Evolutionary conservation across 2,329 filamentous ascomycete species (phyloP).

Genomic region (Phyllosticta citribraziliensis): DNA sequence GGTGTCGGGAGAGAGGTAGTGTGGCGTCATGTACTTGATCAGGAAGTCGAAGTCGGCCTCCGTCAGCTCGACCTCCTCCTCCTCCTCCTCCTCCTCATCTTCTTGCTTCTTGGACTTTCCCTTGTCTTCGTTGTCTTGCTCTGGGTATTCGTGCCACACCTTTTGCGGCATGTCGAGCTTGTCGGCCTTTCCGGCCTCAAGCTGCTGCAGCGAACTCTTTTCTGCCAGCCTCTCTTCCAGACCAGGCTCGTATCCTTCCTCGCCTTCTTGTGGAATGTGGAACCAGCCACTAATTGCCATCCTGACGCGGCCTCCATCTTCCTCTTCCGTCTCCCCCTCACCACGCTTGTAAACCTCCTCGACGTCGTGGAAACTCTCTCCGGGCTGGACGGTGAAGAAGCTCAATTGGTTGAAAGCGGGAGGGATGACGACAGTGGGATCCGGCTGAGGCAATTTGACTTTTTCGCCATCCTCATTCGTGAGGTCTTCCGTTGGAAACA

Average conservation of each 20-base stretch:
- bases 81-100: conserved; percentile 43
- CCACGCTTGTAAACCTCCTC: conserved; percentile 82
- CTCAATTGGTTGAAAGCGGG: conserved; percentile 96
- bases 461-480: conserved; percentile 60
- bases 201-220: conserved; percentile 83
- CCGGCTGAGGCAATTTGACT: conserved; percentile 70
- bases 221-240: conserved; percentile 80
- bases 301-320: conserved; percentile 66
- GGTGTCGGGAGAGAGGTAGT: conserved; percentile 85
- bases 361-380: conserved; percentile 98
- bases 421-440: conserved; percentile 73
- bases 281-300: conserved; percentile 99
- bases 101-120: conserved; percentile 23
- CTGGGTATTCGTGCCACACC: conserved; percentile 39
- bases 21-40: conserved; percentile 79
- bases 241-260: conserved; percentile 82
- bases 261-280: conserved; percentile 89
- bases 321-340: conserved; percentile 50
- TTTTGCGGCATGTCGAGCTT: conserved; percentile 74
- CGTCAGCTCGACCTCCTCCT: conserved; percentile 50
- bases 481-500: conserved; percentile 64
- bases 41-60: conserved; percentile 81
- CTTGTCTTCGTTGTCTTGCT: conserved; percentile 36
- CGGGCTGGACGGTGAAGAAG: conserved; percentile 96
- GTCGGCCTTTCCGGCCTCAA: conserved; percentile 76